Evolutionary conservation across 352 stramenopile genomes (phyloP).

Genomic region (Globisporangium radiosum): DNA sequence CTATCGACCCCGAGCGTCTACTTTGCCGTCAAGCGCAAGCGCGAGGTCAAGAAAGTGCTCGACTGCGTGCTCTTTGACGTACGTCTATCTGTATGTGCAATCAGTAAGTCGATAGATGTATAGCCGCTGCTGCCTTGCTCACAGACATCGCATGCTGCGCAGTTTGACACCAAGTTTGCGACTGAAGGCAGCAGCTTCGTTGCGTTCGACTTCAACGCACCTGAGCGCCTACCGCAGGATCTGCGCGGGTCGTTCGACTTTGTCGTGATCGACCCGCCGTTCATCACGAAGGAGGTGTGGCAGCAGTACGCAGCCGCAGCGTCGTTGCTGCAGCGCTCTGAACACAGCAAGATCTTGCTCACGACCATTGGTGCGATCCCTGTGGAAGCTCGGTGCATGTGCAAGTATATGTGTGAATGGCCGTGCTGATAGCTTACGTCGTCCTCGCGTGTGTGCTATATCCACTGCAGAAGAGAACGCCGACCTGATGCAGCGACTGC

Average conservation of each 20-base stretch:
- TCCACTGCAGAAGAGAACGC: conserved; percentile 77
- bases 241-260: conserved; percentile 81
- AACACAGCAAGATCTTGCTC: conserved; percentile 70
- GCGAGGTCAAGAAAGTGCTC: conserved; percentile 13
- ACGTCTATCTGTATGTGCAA: conserved; percentile 15
- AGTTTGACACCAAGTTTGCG: conserved; percentile 85
- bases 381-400: conserved; percentile 5
- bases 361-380: conserved; percentile 77
- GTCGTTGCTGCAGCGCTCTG: conserved; percentile 49
- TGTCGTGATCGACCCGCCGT: conserved; percentile 92
- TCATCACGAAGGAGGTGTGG: conserved; percentile 93
- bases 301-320: conserved; percentile 75
- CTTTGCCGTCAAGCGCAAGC: conserved; percentile 73
- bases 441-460: conserved; percentile 1
- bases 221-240: conserved; percentile 46
- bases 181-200: conserved; percentile 62
- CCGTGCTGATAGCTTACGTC: background rate
- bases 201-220: conserved; percentile 88
- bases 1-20: conserved; percentile 93
- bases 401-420: background rate
- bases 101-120: too few species aligned
- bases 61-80: conserved; percentile 88
- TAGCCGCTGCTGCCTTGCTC: background rate
- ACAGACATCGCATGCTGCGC: background rate
- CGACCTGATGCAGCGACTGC: conserved; percentile 75